Evolutionary conservation across 495 filamentous ascomycete genomes (phyloP).

Genomic region (Poronia punctata): DNA sequence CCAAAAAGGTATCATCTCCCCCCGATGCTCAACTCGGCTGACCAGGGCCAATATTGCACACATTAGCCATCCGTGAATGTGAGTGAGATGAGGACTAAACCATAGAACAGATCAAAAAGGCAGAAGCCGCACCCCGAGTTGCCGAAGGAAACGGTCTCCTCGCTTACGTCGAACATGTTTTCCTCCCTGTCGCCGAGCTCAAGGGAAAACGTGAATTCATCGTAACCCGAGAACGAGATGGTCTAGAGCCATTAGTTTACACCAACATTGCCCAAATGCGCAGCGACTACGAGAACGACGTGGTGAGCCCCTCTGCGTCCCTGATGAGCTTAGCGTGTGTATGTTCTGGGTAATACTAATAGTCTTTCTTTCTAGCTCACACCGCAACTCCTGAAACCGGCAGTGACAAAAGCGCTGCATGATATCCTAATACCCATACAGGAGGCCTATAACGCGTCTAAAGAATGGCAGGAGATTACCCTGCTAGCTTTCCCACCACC

Average conservation of each 20-base stretch:
- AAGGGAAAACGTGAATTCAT: constrained; percentile 43
- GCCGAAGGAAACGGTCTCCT: constrained; percentile 82
- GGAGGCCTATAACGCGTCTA: constrained; percentile 55
- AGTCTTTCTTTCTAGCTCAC: constrained; percentile 56
- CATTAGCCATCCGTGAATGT: too few relatives aligned
- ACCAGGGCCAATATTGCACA: too few relatives aligned
- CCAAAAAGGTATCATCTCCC: constrained; percentile 47
- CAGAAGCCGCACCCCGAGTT: constrained; percentile 63
- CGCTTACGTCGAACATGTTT: constrained; percentile 73
- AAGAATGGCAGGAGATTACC: constrained; percentile 79
- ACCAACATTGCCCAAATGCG: constrained; percentile 61
- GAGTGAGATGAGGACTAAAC: not conserved
- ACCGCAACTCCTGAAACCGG: constrained; percentile 78
- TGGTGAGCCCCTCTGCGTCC: constrained; percentile 46
- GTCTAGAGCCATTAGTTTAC: constrained; percentile 71
- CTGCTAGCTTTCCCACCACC: constrained; percentile 74
- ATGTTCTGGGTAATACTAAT: constrained; percentile 22
- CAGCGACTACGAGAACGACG: constrained; percentile 71
- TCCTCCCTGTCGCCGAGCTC: constrained; percentile 61
- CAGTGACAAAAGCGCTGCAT: constrained; percentile 61
- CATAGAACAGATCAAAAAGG: constrained; percentile 56
- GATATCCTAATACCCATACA: constrained; percentile 70
- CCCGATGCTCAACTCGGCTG: too few relatives aligned
- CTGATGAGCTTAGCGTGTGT: not conserved
- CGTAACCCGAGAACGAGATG: constrained; percentile 54